These are phyloP conservation scores for Ganoderma multipileum DNA, from an alignment of 1,284 basidiomycete genomes.

Conservation along the genomic window DNA sequence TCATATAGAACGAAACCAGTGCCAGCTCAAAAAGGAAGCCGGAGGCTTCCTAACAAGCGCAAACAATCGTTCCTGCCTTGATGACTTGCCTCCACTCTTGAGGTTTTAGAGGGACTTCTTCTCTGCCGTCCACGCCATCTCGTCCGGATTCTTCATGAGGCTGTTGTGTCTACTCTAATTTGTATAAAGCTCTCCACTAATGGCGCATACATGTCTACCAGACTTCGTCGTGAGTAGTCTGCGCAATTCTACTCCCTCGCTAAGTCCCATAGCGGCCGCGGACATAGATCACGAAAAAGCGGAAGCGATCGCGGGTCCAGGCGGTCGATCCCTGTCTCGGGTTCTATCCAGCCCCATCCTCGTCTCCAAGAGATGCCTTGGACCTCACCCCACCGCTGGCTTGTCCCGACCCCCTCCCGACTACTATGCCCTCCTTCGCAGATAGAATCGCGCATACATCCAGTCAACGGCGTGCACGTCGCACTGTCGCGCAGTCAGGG, in stretches of 20 bases:
- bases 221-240: slow-evolving; percentile 5
- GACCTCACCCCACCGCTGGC: too few relatives aligned
- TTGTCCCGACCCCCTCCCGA: neutral
- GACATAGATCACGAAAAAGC: neutral
- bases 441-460: neutral
- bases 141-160: neutral
- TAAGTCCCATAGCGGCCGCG: neutral
- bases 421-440: neutral
- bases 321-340: slow-evolving; percentile 2
- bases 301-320: neutral
- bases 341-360: neutral
- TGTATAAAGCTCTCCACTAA: neutral
- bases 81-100: neutral
- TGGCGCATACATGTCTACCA: neutral
- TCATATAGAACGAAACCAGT: neutral
- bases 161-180: neutral
- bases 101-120: neutral
- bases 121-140: neutral
- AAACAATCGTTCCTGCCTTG: neutral
- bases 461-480: neutral
- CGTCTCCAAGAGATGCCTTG: neutral
- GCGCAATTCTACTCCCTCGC: neutral
- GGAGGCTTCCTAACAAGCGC: neutral
- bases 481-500: neutral
- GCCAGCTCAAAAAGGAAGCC: neutral